Evolutionary conservation across 2,329 filamentous ascomycete genomes (phyloP), one percentile per base, ranked within the genome.

Genomic region (Cytospora piceicola): DNA sequence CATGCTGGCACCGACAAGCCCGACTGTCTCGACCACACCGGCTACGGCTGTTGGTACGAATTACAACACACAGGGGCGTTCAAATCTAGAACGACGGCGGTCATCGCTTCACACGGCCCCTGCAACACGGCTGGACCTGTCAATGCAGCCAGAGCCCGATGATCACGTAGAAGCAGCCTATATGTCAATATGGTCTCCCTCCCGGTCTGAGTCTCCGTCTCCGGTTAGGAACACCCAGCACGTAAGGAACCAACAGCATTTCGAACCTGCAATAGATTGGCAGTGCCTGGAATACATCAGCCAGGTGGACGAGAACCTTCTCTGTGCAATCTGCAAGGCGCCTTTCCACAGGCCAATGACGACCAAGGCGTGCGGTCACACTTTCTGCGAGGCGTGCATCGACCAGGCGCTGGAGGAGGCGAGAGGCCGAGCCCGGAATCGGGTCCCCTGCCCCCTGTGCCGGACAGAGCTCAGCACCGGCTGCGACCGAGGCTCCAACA

Each of bases 311-410:
- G 75, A 77, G 32, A 75, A 75, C 20, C 72, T 78, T n/a, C 68
- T 75, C 51, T 78, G 76, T 63, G 74, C 75, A 20, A 75, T 78
- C 57, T 90, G 88, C 76, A 85, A 85, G 70, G 81, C 85, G 14
- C 84, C 88, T 3, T 81, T 90, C 52, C 77, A 89, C 57, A 80
- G 84, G 17, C 87, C 88, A 0, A 79, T 87, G 57, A 87, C 87
- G 52, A 89, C 87, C 0, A 70, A 69, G 15, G 77, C 78, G 9
- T 90, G 88, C 75, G 85, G 88, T 65, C 88, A 90, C 73, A 87
- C 86, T 15, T 90, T 90, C 72, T 90, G 88, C 71, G 81, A 82
- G 60, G 78, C 79, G 5, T 90, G 88, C 71, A 77, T 89, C 30
- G 71, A 76, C 54, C 77, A 80, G 67, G 78, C 81, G 32, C 46